phyloP scores from a whole-genome alignment of 352 stramenopile genomes.

The Pythium diclinum region DNA sequence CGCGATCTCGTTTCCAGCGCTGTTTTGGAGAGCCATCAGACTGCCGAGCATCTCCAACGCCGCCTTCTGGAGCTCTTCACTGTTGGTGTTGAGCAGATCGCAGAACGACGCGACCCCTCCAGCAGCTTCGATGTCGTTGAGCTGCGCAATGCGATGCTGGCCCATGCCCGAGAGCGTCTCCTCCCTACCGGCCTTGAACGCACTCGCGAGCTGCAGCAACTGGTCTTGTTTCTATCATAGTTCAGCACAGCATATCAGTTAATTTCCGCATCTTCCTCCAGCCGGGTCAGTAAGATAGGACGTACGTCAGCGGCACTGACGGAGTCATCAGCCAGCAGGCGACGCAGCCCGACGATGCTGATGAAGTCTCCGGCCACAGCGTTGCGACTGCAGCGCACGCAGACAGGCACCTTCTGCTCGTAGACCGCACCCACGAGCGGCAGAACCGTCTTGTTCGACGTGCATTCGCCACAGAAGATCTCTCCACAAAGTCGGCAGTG shows the following conservation, averaged over 20 bases:
- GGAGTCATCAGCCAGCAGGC: constrained; percentile 45
- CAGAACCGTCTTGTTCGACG: constrained; percentile 60
- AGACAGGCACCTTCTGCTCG: constrained; percentile 73
- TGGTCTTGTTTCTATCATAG: constrained; percentile 64
- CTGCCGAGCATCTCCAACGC: constrained; percentile 75
- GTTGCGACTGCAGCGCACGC: constrained; percentile 74
- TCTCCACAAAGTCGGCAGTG: constrained; percentile 76
- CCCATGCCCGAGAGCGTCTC: constrained; percentile 69
- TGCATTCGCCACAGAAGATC: constrained; percentile 75
- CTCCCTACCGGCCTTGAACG: constrained; percentile 53
- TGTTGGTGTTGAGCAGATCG: constrained; percentile 48
- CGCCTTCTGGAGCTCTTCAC: constrained; percentile 52
- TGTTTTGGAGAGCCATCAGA: constrained; percentile 71
- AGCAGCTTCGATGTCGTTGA: constrained; percentile 84
- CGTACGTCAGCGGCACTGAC: constrained; percentile 39
- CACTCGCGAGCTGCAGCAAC: constrained; percentile 53
- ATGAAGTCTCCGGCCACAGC: constrained; percentile 60
- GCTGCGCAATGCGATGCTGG: constrained; percentile 65
- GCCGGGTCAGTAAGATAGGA: not conserved
- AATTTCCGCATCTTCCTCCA: not conserved
- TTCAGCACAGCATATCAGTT: not conserved
- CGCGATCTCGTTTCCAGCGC: constrained; percentile 56
- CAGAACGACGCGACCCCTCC: constrained; percentile 74
- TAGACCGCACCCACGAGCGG: constrained; percentile 55
- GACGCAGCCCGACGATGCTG: constrained; percentile 68